Evolutionary conservation across 2,329 filamentous ascomycete species (phyloP), one percentile per base, ranked within the genome.

Genomic region (Colletotrichum scovillei): DNA sequence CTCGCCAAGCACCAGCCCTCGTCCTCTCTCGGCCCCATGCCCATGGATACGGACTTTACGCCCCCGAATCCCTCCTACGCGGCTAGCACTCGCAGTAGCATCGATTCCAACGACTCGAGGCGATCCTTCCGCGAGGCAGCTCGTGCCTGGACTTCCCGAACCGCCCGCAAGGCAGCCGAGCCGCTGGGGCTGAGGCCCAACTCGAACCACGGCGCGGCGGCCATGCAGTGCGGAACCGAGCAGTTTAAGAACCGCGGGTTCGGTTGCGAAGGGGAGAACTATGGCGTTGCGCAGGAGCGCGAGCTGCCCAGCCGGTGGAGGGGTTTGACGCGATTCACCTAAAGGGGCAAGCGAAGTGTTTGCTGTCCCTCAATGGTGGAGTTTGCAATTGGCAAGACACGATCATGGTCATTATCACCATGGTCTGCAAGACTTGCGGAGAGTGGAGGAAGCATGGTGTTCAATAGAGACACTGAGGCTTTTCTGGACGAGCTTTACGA

Each of bases 151-250:
- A 70, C 69, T 52, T 64, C 63, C 59, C 74, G 60, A 19, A 62
- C 59, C 30, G 66, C 53, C 32, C 69, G 63, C 64, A 74, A 38
- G 69, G 74, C 68, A 46, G 75, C 69, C 52, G 74, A 75, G 52
- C 68, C 68, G 3, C 79, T 88, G 63, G 81, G 82, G 30, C 81
- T 86, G 38, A 80, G 86, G 38, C 84, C 86, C 6, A 84, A 87
- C 75, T 81, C 78, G 59, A 88, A 88, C 75, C 81, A 84, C 46
- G 86, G 86, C 19, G 85, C 87, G 16, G 85, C 87, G 3, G 80
- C 77, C 32, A 83, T 87, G 57, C 84, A 86, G 28, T 79, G 79
- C 42, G 85, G 88, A 35, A 84, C 87, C 14, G 79, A 81, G 67
- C 83, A 85, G 75, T 88, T 84, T 56, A 75, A 76, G 74, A 42